phyloP scores from a whole-genome alignment of 495 filamentous ascomycete genomes.

The Talaromyces wortmannii region DNA sequence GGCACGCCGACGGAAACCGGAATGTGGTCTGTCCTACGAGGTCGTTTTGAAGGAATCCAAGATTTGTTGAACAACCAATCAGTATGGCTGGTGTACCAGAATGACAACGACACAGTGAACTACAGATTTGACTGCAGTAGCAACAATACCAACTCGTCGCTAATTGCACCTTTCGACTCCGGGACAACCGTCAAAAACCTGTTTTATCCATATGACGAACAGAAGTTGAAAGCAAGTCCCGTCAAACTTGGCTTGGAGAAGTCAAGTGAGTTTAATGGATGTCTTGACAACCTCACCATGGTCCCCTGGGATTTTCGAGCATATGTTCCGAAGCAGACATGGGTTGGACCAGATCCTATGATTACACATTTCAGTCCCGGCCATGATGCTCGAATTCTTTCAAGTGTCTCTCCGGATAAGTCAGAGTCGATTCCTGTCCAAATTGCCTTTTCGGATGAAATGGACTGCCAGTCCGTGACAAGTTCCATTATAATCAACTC shows the following conservation, averaged over 20 bases:
- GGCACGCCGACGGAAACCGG: conserved; percentile 54
- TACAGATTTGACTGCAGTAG: conserved; percentile 57
- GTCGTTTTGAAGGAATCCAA: conserved; percentile 42
- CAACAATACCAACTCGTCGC: conserved; percentile 23
- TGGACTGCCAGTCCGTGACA: conserved; percentile 54
- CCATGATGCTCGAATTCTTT: conserved; percentile 54
- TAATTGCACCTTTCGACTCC: conserved; percentile 52
- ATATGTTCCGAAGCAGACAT: conserved; percentile 50
- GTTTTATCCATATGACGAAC: conserved; percentile 58
- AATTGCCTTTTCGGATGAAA: conserved; percentile 54
- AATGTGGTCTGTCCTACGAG: conserved; percentile 59
- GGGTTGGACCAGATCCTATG: conserved; percentile 49
- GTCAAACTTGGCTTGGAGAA: conserved; percentile 35
- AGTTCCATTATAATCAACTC: conserved; percentile 47
- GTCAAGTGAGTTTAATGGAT: conserved; percentile 46
- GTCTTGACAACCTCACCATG: conserved; percentile 45
- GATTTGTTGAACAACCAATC: conserved; percentile 46
- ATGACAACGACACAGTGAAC: conserved; percentile 46
- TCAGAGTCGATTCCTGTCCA: conserved; percentile 41
- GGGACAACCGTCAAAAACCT: conserved; percentile 57
- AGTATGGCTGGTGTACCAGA: conserved; percentile 64
- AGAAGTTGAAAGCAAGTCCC: conserved; percentile 32
- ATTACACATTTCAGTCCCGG: conserved; percentile 60
- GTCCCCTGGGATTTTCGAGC: conserved; percentile 55
- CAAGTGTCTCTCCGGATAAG: conserved; percentile 34